Base-by-base conservation (phyloP, 75 land plant genomes). In the Isoetes taiwanensis region DNA sequence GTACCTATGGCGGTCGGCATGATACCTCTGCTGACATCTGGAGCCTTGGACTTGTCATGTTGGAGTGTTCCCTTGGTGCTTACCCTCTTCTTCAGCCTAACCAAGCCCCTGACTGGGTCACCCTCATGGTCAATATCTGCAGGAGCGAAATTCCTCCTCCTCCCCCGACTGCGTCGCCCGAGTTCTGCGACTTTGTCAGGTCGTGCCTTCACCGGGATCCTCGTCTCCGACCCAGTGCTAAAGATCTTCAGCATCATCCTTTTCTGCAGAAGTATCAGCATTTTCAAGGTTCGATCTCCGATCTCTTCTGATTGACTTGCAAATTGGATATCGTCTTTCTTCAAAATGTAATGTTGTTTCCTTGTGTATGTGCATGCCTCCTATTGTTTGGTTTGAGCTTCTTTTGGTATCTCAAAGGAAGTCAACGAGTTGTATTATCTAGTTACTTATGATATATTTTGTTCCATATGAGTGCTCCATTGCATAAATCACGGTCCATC, bases 91-190 rank as follows among this genome's bases (percentile, higher is more conserved):
- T 46, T 8, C 23, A 19, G 5, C n/a, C 16, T n/a, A 23, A 23
- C n/a, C 50, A 46, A 23, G 19, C 6, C 8, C 12, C 50, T 16
- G 50, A 46, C 50, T 46, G 50, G 50, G 16, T 46, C 4, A 46
- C 50, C 25, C 50, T 46, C n/a, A 46, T 46, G 50, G 16, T 16
- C 16, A 46, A 46, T 23, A 46, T 46, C 50, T 46, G 50, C 50
- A n/a, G 25, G n/a, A 19, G 50, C 25, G 50, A 46, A 23, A n/a
- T 46, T 6, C 50, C 50, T 19, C 4, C 25, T 16, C 16, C 50
- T 8, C 50, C 50, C 6, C 39, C 39, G 14, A 9, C 9, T 37
- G 14, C 14, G 39, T 46, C 50, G 50, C n/a, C 5, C 6, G 50
- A 46, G 50, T 46, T 46, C 50, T 23, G 16, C 4, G 50, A 46